phyloP scores from a whole-genome alignment of 2,329 filamentous ascomycete genomes.

The Parascedosporium putredinis region DNA sequence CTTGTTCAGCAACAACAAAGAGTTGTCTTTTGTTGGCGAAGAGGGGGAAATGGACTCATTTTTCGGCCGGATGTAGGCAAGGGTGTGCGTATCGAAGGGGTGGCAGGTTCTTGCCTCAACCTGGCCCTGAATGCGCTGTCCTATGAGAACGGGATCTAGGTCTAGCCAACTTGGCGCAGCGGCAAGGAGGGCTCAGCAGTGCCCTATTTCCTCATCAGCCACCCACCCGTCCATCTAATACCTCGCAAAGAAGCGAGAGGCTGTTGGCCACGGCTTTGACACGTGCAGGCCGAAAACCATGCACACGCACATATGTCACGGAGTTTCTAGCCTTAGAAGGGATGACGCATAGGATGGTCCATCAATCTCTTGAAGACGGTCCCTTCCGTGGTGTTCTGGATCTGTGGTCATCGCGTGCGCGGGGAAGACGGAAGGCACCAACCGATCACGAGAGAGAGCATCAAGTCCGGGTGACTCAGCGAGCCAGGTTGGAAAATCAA shows the following conservation, averaged over 20 bases:
- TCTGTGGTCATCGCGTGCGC: no score
- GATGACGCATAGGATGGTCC: no score
- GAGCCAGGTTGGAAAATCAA: no score
- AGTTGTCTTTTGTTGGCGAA: background rate
- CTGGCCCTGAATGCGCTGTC: background rate
- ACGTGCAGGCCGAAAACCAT: slow-evolving; percentile 5
- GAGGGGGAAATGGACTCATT: background rate
- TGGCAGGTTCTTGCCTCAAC: background rate
- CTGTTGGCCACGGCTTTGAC: background rate
- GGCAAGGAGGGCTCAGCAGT: background rate
- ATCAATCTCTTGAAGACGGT: no score
- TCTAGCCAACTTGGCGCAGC: background rate
- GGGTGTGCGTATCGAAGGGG: background rate
- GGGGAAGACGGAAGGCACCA: no score
- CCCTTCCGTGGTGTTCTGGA: no score
- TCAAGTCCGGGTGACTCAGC: no score
- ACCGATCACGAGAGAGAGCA: no score
- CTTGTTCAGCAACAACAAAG: no score
- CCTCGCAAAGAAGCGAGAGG: background rate
- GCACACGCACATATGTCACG: background rate
- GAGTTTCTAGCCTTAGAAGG: background rate
- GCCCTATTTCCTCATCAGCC: no score
- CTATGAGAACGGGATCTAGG: background rate
- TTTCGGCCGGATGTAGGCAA: background rate
- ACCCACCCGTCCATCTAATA: no score